phyloP scores from a whole-genome alignment of 768 basidiomycete species.

The Mycena epipterygia region DNA sequence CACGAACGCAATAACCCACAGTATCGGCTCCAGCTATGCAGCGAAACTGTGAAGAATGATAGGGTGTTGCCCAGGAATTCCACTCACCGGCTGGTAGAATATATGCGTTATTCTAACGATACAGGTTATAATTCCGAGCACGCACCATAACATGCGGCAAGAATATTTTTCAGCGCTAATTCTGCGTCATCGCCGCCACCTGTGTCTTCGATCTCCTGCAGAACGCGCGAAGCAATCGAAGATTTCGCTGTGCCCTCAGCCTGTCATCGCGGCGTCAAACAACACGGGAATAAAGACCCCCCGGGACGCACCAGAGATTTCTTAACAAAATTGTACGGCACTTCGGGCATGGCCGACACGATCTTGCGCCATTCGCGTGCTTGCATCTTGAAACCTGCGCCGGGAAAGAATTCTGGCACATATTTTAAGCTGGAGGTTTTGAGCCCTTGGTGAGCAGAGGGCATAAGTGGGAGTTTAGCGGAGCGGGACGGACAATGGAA shows the following conservation, averaged over 20 bases:
- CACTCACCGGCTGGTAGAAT: slow-evolving; percentile 26
- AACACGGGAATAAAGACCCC: background rate
- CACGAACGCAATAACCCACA: background rate
- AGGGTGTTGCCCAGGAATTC: no score
- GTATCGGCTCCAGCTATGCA: slow-evolving; percentile 20
- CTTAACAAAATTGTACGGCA: slow-evolving; percentile 40
- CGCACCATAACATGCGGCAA: slow-evolving; percentile 18
- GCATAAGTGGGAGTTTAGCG: background rate
- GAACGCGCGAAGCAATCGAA: slow-evolving; percentile 30
- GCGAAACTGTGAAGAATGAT: background rate
- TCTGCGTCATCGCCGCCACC: background rate
- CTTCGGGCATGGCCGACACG: slow-evolving; percentile 37
- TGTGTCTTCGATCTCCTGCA: slow-evolving; percentile 31
- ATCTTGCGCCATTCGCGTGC: slow-evolving; percentile 45
- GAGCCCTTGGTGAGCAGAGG: no score
- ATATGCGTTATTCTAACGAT: no score
- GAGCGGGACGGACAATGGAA: slow-evolving; percentile 14
- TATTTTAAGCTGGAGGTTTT: slow-evolving; percentile 44
- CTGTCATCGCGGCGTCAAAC: background rate
- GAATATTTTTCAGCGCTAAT: slow-evolving; percentile 1
- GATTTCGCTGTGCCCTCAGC: slow-evolving; percentile 31
- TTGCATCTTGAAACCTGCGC: slow-evolving; percentile 49
- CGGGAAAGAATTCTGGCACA: slow-evolving; percentile 53
- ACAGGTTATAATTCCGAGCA: background rate
- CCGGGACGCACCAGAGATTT: slow-evolving; percentile 3